Conservation (phyloP, 257 asterid species). For the Primulina huaijiensis region DNA sequence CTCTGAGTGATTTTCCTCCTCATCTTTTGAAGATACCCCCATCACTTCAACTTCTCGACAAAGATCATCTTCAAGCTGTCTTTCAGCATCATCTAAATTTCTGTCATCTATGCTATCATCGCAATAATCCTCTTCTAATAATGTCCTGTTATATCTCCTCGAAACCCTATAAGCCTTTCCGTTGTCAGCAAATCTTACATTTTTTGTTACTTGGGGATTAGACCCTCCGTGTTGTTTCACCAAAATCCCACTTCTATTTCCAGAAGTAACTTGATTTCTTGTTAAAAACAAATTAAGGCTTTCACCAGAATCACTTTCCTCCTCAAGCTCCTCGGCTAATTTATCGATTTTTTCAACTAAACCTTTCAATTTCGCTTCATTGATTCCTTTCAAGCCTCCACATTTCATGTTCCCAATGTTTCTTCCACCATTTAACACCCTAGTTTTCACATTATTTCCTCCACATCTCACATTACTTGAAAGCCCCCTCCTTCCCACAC, state of each 20-base stretch:
- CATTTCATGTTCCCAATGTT: slow-evolving; percentile 22
- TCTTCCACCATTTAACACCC: slow-evolving; percentile 26
- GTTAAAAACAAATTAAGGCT: slow-evolving; percentile 21
- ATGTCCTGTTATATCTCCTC: slow-evolving; percentile 22
- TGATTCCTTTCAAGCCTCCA: slow-evolving; percentile 27
- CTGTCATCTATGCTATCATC: slow-evolving; percentile 30
- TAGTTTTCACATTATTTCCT: slow-evolving; percentile 31
- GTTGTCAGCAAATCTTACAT: slow-evolving; percentile 61
- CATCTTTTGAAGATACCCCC: slow-evolving; percentile 37
- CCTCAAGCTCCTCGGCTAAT: slow-evolving; percentile 45
- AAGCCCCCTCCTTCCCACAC: slow-evolving; percentile 31
- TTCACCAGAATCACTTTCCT: slow-evolving; percentile 34
- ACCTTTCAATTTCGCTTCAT: slow-evolving; percentile 35
- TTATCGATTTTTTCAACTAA: slow-evolving; percentile 45
- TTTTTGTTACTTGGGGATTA: slow-evolving; percentile 52
- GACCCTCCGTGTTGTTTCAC: slow-evolving; percentile 27
- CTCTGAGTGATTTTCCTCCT: slow-evolving; percentile 31
- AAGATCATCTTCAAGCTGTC: slow-evolving; percentile 33
- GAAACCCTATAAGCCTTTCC: slow-evolving; percentile 37
- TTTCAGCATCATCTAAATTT: slow-evolving; percentile 24
- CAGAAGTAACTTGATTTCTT: slow-evolving; percentile 27
- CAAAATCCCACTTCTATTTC: slow-evolving; percentile 26
- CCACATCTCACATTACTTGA: slow-evolving; percentile 36
- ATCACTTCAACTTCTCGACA: slow-evolving; percentile 45
- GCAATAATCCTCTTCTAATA: slow-evolving; percentile 27